Percentiles rank a stretch among this genome's conserved stretches.
Evolutionary conservation across 2,329 filamentous ascomycete species (phyloP).

Genomic region (Arthrobotrys sphaeroides): DNA sequence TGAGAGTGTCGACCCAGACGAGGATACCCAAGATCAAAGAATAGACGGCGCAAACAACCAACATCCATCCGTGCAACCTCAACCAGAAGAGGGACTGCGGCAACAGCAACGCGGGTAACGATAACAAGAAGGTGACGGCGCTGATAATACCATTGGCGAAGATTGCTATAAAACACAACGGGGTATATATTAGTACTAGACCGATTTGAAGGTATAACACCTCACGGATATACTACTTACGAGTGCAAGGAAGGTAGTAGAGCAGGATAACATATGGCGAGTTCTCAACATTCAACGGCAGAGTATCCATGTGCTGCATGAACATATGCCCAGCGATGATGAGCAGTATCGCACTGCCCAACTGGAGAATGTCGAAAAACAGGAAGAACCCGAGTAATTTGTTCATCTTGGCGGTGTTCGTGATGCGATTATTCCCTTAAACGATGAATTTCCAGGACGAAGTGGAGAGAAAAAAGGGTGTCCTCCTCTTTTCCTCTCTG

Average conservation of each 20-base stretch:
- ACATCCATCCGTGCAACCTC: constrained; percentile 73
- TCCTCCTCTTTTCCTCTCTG: constrained; percentile 5
- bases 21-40: constrained; percentile 73
- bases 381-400: constrained; percentile 61
- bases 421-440: constrained; percentile 9
- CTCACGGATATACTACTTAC: constrained; percentile 60
- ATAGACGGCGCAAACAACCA: constrained; percentile 71
- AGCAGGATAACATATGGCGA: constrained; percentile 67
- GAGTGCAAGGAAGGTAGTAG: constrained; percentile 66
- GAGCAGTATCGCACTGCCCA: constrained; percentile 66
- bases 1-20: constrained; percentile 78
- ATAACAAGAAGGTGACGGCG: constrained; percentile 74
- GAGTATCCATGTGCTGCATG: constrained; percentile 61
- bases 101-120: constrained; percentile 76
- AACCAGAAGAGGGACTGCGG: constrained; percentile 74
- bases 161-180: constrained; percentile 65
- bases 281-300: constrained; percentile 63
- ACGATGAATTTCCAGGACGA: background rate
- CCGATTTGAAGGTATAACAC: background rate
- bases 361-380: constrained; percentile 66
- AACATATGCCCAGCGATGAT: constrained; percentile 67
- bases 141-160: constrained; percentile 78
- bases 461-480: constrained; percentile 8
- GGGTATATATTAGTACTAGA: constrained; percentile 22
- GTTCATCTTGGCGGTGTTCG: constrained; percentile 50